phyloP scores from a whole-genome alignment of 352 stramenopile species.

The Phytophthora sojae region DNA sequence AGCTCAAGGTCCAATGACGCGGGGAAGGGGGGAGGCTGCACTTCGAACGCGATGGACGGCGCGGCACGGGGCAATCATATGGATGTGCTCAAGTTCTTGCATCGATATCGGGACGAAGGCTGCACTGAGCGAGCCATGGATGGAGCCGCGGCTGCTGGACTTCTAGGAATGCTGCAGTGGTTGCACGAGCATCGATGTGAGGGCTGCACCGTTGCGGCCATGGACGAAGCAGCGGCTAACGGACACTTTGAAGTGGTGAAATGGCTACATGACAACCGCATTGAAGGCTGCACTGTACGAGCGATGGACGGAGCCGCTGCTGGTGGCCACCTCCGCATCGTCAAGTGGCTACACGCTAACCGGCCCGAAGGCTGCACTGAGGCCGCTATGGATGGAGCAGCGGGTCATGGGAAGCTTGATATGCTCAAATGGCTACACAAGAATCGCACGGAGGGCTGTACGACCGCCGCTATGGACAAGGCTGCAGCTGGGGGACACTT shows the following conservation, averaged over 20 bases:
- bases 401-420: conserved; percentile 34
- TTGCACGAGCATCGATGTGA: conserved; percentile 37
- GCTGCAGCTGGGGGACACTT: conserved; percentile 47
- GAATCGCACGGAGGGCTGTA: conserved; percentile 42
- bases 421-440: conserved; percentile 42
- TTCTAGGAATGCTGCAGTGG: conserved; percentile 45
- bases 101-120: conserved; percentile 43
- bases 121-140: conserved; percentile 44
- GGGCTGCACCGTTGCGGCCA: conserved; percentile 33
- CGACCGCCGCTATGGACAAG: conserved; percentile 41
- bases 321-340: conserved; percentile 34
- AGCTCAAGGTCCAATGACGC: conserved; percentile 12
- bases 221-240: conserved; percentile 40
- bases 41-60: conserved; percentile 41
- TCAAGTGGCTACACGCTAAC: conserved; percentile 46
- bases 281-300: conserved; percentile 38
- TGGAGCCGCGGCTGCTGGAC: conserved; percentile 32
- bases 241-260: conserved; percentile 43
- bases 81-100: conserved; percentile 48
- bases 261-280: conserved; percentile 40
- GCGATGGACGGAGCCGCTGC: conserved; percentile 42
- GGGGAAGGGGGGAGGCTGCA: conserved; percentile 34
- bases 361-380: conserved; percentile 42
- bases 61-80: conserved; percentile 34
- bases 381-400: conserved; percentile 48